phyloP scores from a whole-genome alignment of 345 rosid genomes.

The Moricandia arvensis region DNA sequence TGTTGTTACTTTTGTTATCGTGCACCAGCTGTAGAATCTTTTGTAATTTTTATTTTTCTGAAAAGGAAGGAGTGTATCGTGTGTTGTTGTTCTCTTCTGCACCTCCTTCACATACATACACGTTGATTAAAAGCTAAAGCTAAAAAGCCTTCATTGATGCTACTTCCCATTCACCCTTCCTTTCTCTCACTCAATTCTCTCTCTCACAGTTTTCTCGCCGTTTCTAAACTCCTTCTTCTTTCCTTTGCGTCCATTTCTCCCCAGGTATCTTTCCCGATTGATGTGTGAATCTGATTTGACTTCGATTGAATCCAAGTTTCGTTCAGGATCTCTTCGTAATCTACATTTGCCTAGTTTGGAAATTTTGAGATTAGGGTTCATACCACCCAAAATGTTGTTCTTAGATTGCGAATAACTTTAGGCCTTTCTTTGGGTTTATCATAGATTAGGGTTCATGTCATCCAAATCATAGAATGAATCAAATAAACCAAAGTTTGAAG shows the following conservation, averaged over 20 bases:
- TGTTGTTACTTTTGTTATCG: not conserved
- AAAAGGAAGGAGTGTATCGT: slow-evolving; percentile 5
- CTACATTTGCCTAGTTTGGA: slow-evolving; percentile 15
- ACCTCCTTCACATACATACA: slow-evolving; percentile 10
- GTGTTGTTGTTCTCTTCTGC: not conserved
- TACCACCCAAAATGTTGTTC: not conserved
- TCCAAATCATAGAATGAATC: not conserved
- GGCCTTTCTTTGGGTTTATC: not conserved
- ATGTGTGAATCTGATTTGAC: slow-evolving; percentile 24
- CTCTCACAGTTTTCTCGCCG: slow-evolving; percentile 32
- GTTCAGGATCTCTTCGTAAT: slow-evolving; percentile 18
- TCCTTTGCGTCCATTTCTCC: too few species aligned
- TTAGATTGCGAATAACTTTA: not conserved
- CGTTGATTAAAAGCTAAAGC: slow-evolving; percentile 37
- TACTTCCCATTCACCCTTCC: not conserved
- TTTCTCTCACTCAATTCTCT: slow-evolving; percentile 12
- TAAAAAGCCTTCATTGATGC: slow-evolving; percentile 33
- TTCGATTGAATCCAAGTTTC: slow-evolving; percentile 11
- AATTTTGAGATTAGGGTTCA: slow-evolving; percentile 20
- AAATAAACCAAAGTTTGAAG: not conserved
- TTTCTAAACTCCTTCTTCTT: too few species aligned
- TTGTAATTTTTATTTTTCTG: not conserved
- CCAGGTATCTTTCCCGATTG: slow-evolving; percentile 9
- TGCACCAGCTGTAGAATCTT: slow-evolving; percentile 34
- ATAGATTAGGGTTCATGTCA: not conserved